Conservation (phyloP, 139 green algal genomes). For the Asterochloris erici region DNA sequence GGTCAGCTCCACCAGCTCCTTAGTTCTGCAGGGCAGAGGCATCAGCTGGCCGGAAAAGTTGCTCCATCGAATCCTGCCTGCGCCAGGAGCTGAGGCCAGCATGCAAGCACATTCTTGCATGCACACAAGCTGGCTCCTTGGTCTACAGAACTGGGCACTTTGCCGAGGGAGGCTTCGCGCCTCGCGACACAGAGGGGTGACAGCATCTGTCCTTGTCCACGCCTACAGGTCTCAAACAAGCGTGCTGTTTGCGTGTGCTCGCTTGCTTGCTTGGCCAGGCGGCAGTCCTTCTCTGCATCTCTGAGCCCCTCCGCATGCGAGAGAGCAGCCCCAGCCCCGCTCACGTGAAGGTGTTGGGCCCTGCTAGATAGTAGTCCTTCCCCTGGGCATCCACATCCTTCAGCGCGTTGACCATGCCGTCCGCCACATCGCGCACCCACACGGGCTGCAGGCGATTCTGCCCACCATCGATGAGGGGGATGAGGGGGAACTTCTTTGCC, state of each 20-base stretch:
- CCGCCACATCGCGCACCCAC: constrained; percentile 68
- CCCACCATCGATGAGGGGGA: constrained; percentile 80
- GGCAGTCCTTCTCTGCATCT: neutral
- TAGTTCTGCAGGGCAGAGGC: constrained; percentile 18
- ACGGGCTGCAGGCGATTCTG: constrained; percentile 57
- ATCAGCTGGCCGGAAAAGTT: no score
- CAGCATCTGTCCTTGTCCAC: no score
- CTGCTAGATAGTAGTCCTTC: constrained; percentile 83
- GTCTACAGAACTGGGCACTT: no score
- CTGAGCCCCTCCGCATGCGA: neutral
- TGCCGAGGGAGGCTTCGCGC: no score
- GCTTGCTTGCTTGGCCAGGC: no score
- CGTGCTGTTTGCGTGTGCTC: no score
- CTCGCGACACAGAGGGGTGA: no score
- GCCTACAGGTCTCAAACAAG: no score
- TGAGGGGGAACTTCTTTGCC: constrained; percentile 45
- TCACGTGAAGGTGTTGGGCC: constrained; percentile 78
- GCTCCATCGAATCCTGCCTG: no score
- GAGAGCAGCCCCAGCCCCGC: constrained; percentile 13
- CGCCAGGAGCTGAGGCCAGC: no score
- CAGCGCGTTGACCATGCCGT: constrained; percentile 57
- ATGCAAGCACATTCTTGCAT: no score
- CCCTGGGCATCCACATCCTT: constrained; percentile 54
- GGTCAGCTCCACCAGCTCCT: constrained; percentile 36
- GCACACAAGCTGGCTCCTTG: no score